A percentile compares a stretch with the other conserved stretches of the same genome.
Evolutionary conservation across 306 rosid species (phyloP).

Genomic region (Pachyrhizus erosus): DNA sequence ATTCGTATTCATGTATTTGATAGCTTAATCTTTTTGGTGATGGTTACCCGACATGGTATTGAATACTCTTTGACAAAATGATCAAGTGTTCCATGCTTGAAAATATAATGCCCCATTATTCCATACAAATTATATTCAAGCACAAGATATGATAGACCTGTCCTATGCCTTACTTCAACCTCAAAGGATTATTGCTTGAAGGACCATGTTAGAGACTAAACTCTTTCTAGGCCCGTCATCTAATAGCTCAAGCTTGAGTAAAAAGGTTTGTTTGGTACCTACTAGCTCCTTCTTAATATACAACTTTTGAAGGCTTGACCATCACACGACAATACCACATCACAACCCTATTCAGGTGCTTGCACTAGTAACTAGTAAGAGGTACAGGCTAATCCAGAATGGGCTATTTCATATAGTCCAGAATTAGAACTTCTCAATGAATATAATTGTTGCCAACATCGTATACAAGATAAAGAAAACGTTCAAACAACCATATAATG

Average conservation of each 20-base stretch:
- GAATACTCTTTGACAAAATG: neutral
- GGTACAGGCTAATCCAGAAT: too few species aligned
- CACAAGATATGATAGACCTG: neutral
- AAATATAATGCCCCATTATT: too few species aligned
- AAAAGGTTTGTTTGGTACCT: neutral
- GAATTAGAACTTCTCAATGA: neutral
- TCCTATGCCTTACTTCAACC: neutral
- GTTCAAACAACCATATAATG: neutral
- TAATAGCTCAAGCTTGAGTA: neutral
- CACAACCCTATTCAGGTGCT: neutral
- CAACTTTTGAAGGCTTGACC: neutral
- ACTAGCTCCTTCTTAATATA: neutral
- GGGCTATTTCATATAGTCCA: neutral
- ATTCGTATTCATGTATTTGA: neutral
- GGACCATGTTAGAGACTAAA: neutral
- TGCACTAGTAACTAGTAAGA: neutral
- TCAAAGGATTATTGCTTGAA: neutral
- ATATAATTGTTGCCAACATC: neutral
- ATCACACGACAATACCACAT: neutral
- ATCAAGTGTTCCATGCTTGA: conserved; percentile 3
- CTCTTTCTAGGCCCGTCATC: neutral
- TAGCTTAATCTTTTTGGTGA: conserved; percentile 5
- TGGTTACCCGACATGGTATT: neutral
- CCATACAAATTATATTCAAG: neutral
- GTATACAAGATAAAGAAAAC: neutral